These are phyloP conservation scores for Emericellopsis cladophorae DNA, from an alignment of 2,329 filamentous ascomycete genomes.

Conservation along the genomic window DNA sequence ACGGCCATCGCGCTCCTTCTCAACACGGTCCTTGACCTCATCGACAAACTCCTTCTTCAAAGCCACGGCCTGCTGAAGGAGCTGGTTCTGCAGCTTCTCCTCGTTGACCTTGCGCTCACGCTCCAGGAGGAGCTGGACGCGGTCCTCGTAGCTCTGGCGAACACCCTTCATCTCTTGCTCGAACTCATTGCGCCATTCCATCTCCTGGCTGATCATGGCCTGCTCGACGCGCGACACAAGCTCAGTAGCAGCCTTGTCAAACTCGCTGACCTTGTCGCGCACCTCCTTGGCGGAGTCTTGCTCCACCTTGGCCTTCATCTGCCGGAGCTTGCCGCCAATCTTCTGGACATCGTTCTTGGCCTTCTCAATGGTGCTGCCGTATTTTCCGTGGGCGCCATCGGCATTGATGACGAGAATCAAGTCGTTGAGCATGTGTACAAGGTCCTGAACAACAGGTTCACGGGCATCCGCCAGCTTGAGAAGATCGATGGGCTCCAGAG, in stretches of 20 bases:
- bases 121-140: constrained; percentile 66
- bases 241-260: constrained; percentile 77
- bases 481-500: constrained; percentile 63
- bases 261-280: constrained; percentile 57
- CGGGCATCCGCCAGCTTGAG: constrained; percentile 62
- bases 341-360: constrained; percentile 73
- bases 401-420: constrained; percentile 89
- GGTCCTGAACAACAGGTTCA: constrained; percentile 81
- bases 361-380: constrained; percentile 65
- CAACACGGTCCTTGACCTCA: constrained; percentile 70
- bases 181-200: constrained; percentile 77
- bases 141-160: constrained; percentile 64
- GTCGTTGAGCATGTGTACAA: constrained; percentile 92
- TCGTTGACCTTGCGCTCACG: constrained; percentile 71
- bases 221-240: constrained; percentile 80
- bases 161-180: constrained; percentile 74
- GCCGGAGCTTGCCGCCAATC: constrained; percentile 66
- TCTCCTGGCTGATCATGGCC: constrained; percentile 70
- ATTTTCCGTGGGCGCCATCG: constrained; percentile 66
- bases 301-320: constrained; percentile 57
- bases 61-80: constrained; percentile 80
- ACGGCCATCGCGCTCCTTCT: constrained; percentile 76
- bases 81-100: constrained; percentile 69
- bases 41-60: constrained; percentile 75
- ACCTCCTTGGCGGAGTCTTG: constrained; percentile 66